Conservation (phyloP, 805 yeast genomes). For the Yarrowia yakushimensis region DNA sequence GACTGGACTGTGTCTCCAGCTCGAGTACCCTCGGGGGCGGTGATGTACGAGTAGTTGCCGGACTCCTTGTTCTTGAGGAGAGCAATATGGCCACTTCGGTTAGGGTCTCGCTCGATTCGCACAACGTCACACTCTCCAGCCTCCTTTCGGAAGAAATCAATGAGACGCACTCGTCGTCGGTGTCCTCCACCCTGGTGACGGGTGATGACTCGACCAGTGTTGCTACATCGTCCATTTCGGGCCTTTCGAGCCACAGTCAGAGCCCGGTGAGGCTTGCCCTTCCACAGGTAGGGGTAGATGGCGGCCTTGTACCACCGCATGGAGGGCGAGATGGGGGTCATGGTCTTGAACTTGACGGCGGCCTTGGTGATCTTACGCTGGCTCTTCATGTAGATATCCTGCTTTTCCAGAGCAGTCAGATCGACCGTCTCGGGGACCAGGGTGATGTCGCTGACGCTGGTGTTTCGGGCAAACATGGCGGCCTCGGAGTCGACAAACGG, state of each 20-base stretch:
- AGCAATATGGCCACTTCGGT: conserved; percentile 91
- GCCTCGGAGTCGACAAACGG: conserved; percentile 18
- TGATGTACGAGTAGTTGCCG: conserved; percentile 66
- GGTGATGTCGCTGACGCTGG: neutral
- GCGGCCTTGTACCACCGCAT: conserved; percentile 86
- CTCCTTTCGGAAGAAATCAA: conserved; percentile 67
- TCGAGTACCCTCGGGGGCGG: conserved; percentile 90
- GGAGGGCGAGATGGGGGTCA: conserved; percentile 72
- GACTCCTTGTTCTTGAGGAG: conserved; percentile 63
- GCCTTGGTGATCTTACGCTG: conserved; percentile 72
- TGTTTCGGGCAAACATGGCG: conserved; percentile 17
- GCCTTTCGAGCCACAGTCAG: conserved; percentile 70
- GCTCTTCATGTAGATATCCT: conserved; percentile 66
- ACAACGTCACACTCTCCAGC: conserved; percentile 75
- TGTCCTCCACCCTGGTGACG: conserved; percentile 98
- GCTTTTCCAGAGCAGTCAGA: conserved; percentile 71
- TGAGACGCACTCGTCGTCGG: conserved; percentile 76
- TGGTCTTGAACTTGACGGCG: conserved; percentile 56
- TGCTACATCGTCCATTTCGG: conserved; percentile 78
- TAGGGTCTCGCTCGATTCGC: conserved; percentile 94
- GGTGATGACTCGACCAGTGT: conserved; percentile 81
- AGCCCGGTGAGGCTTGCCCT: conserved; percentile 73
- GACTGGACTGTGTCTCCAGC: conserved; percentile 89
- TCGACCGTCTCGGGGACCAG: conserved; percentile 29
- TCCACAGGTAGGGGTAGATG: conserved; percentile 78